Evolutionary conservation across 2,329 filamentous ascomycete genomes (phyloP).

Genomic region (Pseudogymnoascus destructans): DNA sequence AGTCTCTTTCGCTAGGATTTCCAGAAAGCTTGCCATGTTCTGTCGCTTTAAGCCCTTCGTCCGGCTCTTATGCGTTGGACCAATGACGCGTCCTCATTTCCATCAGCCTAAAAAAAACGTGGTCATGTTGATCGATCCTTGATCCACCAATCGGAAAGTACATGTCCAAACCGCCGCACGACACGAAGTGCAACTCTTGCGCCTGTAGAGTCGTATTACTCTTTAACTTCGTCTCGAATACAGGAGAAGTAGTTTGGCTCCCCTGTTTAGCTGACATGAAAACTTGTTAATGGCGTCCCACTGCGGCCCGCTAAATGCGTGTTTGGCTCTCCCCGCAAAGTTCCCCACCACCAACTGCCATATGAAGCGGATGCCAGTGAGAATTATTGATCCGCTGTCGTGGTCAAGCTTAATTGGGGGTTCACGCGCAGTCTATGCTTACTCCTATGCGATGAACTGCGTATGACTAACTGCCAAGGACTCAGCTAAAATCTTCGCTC

Average conservation of each 20-base stretch:
- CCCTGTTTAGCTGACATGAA: not conserved
- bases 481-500: conserved; percentile 1
- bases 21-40: not conserved
- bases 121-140: not conserved
- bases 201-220: not conserved
- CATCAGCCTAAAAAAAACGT: not conserved
- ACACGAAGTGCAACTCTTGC: not conserved
- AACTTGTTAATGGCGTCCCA: not conserved
- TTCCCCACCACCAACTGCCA: not conserved
- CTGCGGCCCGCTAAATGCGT: not conserved
- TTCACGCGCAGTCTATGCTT: not conserved
- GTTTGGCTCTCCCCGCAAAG: not conserved
- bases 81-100: not conserved
- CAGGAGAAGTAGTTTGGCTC: not conserved
- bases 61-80: not conserved
- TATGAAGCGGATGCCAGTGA: not conserved
- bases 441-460: not conserved
- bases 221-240: not conserved
- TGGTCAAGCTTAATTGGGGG: not conserved
- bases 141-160: conserved; percentile 1
- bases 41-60: not conserved
- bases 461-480: not conserved
- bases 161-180: not conserved
- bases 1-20: not conserved
- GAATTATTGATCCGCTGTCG: not conserved